Evolutionary conservation across 106 monocot genomes (phyloP), one percentile per base, ranked within the genome.

Genomic region (Narthecium ossifragum): DNA sequence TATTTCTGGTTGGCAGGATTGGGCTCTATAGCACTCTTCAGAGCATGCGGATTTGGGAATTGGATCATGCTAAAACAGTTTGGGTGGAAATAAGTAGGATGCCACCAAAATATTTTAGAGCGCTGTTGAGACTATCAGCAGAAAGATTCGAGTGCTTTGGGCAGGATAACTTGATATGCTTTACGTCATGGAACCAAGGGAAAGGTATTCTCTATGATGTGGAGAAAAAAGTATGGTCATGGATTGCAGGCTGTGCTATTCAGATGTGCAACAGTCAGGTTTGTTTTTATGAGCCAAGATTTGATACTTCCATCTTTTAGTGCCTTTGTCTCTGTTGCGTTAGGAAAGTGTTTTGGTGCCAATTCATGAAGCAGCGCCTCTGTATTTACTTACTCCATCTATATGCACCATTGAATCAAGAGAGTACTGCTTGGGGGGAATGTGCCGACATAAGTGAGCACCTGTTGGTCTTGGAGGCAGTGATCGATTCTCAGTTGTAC

Each of bases 71-170:
- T 22, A 85, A 73, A 62, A 75, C 60, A 21, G 50, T 78, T 9
- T 90, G 85, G 90, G 72, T 70, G 22, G 90, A 90, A 69, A 85
- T 85, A 65, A 81, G 66, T 60, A 78, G 85, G 70, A 90, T 90
- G 85, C 90, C 90, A 12, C 81, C 90, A 36, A 90, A 72, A 62
- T 72, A 85, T 70, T 80, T 90, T 39, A 75, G 90, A 59, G 60
- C 75, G 24, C 55, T 85, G n/a, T 53, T 90, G 69, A 72, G 90
- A 57, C 57, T 90, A 60, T 85, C 90, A 20, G 81, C 90, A 28
- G 90, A 85, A 69, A 66, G 90, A 46, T 90, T 90, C 54, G 85
- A 90, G 60, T 90, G 90, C 51, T 90, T 90, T 76, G 90, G 90
- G 4, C 78, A 85, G 67, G 85, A 85, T 60, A 85, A 90, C 53